Conservation (phyloP, 75 land plant species). For the Gnetum montanum region DNA sequence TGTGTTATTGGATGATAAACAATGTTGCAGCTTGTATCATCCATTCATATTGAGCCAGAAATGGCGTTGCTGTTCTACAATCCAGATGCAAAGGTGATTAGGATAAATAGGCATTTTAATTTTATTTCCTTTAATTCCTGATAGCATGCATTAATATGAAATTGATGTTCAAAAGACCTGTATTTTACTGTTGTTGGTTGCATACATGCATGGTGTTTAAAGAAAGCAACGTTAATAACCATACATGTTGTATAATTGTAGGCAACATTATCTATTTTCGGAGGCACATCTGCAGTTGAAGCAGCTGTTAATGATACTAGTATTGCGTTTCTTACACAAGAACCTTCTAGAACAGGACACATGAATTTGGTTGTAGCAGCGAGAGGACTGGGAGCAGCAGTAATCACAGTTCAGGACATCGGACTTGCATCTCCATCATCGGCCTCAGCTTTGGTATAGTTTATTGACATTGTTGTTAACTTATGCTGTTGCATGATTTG, state of each 20-base stretch:
- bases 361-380: constrained; percentile 45
- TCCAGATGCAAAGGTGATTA: constrained; percentile 70
- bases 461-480: no score
- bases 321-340: constrained; percentile 46
- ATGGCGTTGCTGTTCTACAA: constrained; percentile 42
- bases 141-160: not conserved
- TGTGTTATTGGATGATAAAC: not conserved
- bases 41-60: constrained; percentile 29
- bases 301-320: constrained; percentile 62
- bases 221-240: not conserved
- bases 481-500: no score
- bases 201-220: constrained; percentile 1
- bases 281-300: constrained; percentile 75
- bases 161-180: not conserved
- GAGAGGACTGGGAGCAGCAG: constrained; percentile 61
- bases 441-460: constrained; percentile 52
- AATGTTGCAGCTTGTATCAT: constrained; percentile 6
- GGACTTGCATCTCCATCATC: constrained; percentile 59
- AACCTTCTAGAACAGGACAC: constrained; percentile 22
- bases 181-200: not conserved
- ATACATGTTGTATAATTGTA: constrained; percentile 12
- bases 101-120: not conserved
- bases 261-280: constrained; percentile 65
- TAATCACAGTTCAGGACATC: constrained; percentile 69
- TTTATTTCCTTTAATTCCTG: not conserved